A percentile compares a stretch with the other conserved stretches of the same genome.
These are phyloP conservation scores for Cicer cuneatum DNA, from an alignment of 306 rosid species.

Conservation along the genomic window DNA sequence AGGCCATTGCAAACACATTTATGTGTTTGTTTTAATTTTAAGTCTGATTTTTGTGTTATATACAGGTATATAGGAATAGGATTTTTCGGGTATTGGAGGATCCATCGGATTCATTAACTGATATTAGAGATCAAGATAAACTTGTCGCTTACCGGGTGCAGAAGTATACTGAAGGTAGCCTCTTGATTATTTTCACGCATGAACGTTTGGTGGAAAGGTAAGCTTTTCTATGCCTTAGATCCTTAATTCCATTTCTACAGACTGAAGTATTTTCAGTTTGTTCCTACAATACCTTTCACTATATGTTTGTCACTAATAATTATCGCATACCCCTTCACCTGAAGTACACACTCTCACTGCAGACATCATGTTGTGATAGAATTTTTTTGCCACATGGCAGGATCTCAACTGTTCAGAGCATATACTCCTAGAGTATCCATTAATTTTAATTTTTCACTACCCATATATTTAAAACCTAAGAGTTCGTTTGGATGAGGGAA, in stretches of 20 bases:
- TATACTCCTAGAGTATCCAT: constrained; percentile 28
- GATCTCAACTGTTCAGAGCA: constrained; percentile 24
- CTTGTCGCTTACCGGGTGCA: constrained; percentile 80
- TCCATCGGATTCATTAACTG: constrained; percentile 61
- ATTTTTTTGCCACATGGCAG: constrained; percentile 11
- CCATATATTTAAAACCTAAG: not conserved
- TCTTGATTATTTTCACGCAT: constrained; percentile 66
- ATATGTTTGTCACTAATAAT: constrained; percentile 6
- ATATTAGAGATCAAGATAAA: constrained; percentile 72
- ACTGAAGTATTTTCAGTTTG: constrained; percentile 1
- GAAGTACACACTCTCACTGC: constrained; percentile 15
- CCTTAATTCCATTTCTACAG: constrained; percentile 17
- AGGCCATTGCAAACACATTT: constrained; percentile 36
- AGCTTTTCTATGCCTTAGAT: constrained; percentile 40
- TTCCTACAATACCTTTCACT: constrained; percentile 4
- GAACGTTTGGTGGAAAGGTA: constrained; percentile 57
- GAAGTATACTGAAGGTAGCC: constrained; percentile 51
- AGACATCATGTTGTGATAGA: constrained; percentile 14
- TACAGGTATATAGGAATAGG: constrained; percentile 61
- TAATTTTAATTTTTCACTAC: constrained; percentile 5
- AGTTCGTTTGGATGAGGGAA: too few species aligned
- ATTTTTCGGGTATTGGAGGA: constrained; percentile 57
- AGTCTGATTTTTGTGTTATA: constrained; percentile 35
- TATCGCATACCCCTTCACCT: constrained; percentile 12
- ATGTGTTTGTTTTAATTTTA: constrained; percentile 9